Evolutionary conservation across 768 basidiomycete species (phyloP).

Genomic region (Pholiota microspora): DNA sequence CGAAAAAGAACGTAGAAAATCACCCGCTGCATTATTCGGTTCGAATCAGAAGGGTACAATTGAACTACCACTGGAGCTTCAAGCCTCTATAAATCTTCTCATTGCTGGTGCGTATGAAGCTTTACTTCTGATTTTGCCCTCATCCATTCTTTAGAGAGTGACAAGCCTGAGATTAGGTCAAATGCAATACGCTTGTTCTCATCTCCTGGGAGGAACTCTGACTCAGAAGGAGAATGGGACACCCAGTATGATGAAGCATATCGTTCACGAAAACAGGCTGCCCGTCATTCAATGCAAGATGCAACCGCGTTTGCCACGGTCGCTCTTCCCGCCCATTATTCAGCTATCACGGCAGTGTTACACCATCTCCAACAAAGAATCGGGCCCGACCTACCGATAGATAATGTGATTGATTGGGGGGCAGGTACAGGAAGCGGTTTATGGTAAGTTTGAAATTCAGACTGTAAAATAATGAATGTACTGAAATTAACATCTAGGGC

Average conservation of each 20-base stretch:
- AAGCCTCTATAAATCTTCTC: slow-evolving; percentile 59
- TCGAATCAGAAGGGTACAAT: slow-evolving; percentile 71
- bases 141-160: slow-evolving; percentile 42
- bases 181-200: slow-evolving; percentile 74
- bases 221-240: slow-evolving; percentile 46
- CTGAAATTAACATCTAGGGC: slow-evolving; percentile 48
- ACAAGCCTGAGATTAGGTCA: slow-evolving; percentile 61
- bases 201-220: slow-evolving; percentile 25
- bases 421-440: slow-evolving; percentile 79
- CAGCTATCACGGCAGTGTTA: slow-evolving; percentile 75
- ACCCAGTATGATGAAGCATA: slow-evolving; percentile 55
- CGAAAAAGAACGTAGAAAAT: slow-evolving; percentile 47
- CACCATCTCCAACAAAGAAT: slow-evolving; percentile 63
- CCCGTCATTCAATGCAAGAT: slow-evolving; percentile 62
- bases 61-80: slow-evolving; percentile 69
- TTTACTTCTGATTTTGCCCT: slow-evolving; percentile 2
- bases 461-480: slow-evolving; percentile 1
- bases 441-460: slow-evolving; percentile 51
- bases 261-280: slow-evolving; percentile 55
- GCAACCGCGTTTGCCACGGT: slow-evolving; percentile 84
- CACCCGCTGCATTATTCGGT: slow-evolving; percentile 82
- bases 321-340: slow-evolving; percentile 84
- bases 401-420: slow-evolving; percentile 81
- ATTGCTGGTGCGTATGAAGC: slow-evolving; percentile 52
- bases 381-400: slow-evolving; percentile 56